Percentiles rank a stretch among this genome's conserved stretches.
phyloP scores from a whole-genome alignment of 2,329 filamentous ascomycete genomes.

The Mycogone perniciosa region DNA sequence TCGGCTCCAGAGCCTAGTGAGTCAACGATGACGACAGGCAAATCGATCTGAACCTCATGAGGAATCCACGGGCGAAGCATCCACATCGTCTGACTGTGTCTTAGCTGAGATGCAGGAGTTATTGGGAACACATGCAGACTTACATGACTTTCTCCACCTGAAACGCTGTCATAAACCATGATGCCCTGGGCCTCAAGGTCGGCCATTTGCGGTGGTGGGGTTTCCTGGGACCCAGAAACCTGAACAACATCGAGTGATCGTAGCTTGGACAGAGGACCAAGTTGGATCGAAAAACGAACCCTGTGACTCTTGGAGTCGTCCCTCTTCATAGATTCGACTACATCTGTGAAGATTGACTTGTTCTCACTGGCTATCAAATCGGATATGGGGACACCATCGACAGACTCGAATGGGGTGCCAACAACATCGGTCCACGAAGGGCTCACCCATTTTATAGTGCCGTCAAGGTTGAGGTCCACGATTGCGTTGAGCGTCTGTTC shows the following conservation, averaged over 20 bases:
- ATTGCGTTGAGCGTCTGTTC: conserved; percentile 97
- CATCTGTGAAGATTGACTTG: conserved; percentile 71
- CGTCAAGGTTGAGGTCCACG: conserved; percentile 85
- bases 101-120: neutral
- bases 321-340: conserved; percentile 80
- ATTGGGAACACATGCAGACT: conserved; percentile 31
- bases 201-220: conserved; percentile 41
- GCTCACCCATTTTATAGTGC: conserved; percentile 90
- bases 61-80: conserved; percentile 94
- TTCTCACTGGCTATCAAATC: conserved; percentile 75
- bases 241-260: conserved; percentile 38
- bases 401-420: conserved; percentile 65
- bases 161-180: conserved; percentile 89
- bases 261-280: conserved; percentile 64
- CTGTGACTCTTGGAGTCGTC: conserved; percentile 92
- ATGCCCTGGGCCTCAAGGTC: conserved; percentile 95
- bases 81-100: conserved; percentile 78
- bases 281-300: conserved; percentile 68
- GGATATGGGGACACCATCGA: conserved; percentile 71
- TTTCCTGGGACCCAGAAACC: conserved; percentile 32
- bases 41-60: conserved; percentile 90
- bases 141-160: conserved; percentile 85
- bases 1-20: conserved; percentile 91
- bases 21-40: conserved; percentile 83
- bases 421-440: conserved; percentile 93